Base-by-base conservation (phyloP, 1,284 basidiomycete species). In the Ganoderma boninense region DNA sequence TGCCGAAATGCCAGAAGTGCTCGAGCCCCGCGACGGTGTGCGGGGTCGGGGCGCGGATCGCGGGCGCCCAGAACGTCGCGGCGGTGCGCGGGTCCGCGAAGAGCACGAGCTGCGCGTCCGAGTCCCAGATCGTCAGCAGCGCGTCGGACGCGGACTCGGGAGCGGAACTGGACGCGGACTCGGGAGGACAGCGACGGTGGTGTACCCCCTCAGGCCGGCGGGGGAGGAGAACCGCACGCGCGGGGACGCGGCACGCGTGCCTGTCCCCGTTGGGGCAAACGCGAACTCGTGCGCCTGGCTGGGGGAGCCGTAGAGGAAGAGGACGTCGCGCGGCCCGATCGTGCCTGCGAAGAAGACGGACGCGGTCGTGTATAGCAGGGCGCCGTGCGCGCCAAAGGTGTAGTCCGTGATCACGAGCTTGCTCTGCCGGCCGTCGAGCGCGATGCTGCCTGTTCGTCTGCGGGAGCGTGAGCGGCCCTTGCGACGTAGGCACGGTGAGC, bases 341-440 rank as follows among this genome's bases (percentile, higher is more conserved):
- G 78, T 82, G 13, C 92, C 90, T 0, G 93, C 89, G 75, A 88
- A 94, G 76, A 89, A 80, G 42, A 95, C 82, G 65, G 87, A 84
- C 0, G 92, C 91, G 13, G 93, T 92, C 7, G 92, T 90, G 78
- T 90, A 93, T 4, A 86, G 77, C 5, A 90, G 76, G 60, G 80
- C 82, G 13, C 89, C 89, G 16, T 78, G 83, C 1, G 23, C 62
- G 6, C 92, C 92, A 76, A 91, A 92, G 2, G 83, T 79, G 76
- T 92, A 93, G 79, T 93, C 88, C 0, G 90, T 89, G 32, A 92
- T 85, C 42, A 94, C 81, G 32, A 92, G 80, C 79, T 92, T 93
- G 59, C 90, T 92, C 78, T 93, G 86, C 8, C 92, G 87, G 6
- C 92, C 92, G 40, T 80, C 79, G 20, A 94, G 85, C 1, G 88